A percentile compares a stretch with the other conserved stretches of the same genome.
Conservation (phyloP, 306 rosid species). For the Lithocarpus polystachyus region DNA sequence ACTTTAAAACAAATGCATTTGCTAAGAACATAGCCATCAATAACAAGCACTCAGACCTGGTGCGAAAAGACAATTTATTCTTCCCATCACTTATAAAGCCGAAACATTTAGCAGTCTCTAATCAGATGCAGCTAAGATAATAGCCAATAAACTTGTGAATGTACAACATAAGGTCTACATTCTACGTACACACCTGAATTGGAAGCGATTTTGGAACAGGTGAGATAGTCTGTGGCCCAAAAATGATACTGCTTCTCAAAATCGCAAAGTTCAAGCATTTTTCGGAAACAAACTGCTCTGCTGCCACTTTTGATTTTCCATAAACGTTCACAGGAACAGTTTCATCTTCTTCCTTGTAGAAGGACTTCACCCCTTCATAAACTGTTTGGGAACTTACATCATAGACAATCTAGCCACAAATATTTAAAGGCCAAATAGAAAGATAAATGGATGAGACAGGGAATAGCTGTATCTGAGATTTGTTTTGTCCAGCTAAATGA, state of each 20-base stretch:
- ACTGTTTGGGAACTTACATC: slow-evolving; percentile 45
- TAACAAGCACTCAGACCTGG: background rate
- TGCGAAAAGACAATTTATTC: background rate
- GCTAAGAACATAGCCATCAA: background rate
- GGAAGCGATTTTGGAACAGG: slow-evolving; percentile 94
- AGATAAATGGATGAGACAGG: background rate
- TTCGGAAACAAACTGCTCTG: slow-evolving; percentile 68
- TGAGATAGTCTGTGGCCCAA: slow-evolving; percentile 81
- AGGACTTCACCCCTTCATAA: slow-evolving; percentile 85
- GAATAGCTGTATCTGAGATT: background rate
- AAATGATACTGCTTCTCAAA: slow-evolving; percentile 94
- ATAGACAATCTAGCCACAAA: slow-evolving; percentile 18
- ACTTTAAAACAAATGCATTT: background rate
- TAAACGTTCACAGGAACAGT: slow-evolving; percentile 69
- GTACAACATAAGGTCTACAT: background rate
- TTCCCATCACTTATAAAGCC: background rate
- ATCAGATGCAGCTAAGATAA: background rate
- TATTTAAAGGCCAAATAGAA: slow-evolving; percentile 3
- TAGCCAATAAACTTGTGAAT: slow-evolving; percentile 5
- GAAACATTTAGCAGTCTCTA: background rate
- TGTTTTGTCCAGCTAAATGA: background rate
- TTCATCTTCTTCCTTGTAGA: slow-evolving; percentile 82
- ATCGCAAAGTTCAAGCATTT: slow-evolving; percentile 66
- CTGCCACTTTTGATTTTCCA: slow-evolving; percentile 82
- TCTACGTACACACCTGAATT: slow-evolving; percentile 56